A percentile compares a stretch with the other conserved stretches of the same genome.
Evolutionary conservation across 495 filamentous ascomycete species (phyloP).

Genomic region (Xylaria cubensis): DNA sequence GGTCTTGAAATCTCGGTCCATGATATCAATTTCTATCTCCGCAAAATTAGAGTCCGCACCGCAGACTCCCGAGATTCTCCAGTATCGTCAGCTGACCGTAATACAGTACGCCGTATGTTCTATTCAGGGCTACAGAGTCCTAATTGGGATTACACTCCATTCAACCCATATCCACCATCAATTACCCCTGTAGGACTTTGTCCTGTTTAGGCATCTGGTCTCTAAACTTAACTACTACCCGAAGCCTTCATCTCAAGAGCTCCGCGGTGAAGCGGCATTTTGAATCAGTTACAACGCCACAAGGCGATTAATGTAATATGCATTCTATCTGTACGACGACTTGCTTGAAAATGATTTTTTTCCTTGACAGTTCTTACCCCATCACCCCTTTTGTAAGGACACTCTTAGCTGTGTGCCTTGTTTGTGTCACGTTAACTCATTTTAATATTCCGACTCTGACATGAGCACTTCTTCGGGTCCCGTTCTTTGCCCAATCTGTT

Average conservation of each 20-base stretch:
- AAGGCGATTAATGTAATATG: no score
- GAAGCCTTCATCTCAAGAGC: not conserved
- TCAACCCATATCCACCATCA: not conserved
- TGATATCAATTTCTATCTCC: not conserved
- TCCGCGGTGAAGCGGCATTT: not conserved
- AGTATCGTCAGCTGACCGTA: not conserved
- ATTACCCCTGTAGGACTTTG: not conserved
- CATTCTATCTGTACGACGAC: not conserved
- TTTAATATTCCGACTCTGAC: not conserved
- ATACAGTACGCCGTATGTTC: not conserved
- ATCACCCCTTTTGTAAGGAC: not conserved
- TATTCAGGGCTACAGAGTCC: not conserved
- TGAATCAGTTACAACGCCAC: not conserved
- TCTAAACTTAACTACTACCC: not conserved
- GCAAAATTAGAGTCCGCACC: not conserved
- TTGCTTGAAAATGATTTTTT: not conserved
- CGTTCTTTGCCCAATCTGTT: not conserved
- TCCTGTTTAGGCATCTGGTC: constrained; percentile 9
- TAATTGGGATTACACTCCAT: not conserved
- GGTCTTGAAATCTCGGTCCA: not conserved
- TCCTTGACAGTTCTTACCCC: not conserved
- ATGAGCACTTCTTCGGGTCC: not conserved
- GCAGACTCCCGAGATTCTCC: not conserved
- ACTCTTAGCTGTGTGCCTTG: not conserved
- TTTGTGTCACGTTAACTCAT: constrained; percentile 7